Evolutionary conservation across 2,329 filamentous ascomycete genomes (phyloP).

Genomic region (Arthrobotrys sinensis): DNA sequence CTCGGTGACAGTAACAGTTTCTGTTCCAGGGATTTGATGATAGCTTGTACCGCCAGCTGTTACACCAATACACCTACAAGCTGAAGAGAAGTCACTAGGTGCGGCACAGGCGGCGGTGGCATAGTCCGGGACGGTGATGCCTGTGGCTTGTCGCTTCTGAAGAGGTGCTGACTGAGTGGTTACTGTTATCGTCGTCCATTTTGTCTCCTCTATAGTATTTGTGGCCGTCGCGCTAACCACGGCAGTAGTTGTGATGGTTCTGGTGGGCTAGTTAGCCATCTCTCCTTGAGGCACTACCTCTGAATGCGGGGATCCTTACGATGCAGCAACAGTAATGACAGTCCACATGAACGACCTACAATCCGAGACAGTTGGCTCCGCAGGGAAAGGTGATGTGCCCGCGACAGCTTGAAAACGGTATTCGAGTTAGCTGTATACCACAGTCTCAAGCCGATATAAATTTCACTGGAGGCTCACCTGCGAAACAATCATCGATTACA

Average conservation of each 20-base stretch:
- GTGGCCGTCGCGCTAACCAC: conserved; percentile 23
- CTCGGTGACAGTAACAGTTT: conserved; percentile 15
- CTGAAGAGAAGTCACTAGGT: conserved; percentile 19
- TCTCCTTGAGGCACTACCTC: background rate
- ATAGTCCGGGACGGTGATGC: conserved; percentile 11
- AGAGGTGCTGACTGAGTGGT: background rate
- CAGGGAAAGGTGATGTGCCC: conserved; percentile 22
- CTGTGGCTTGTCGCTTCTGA: conserved; percentile 19
- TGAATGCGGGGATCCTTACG: conserved; percentile 15
- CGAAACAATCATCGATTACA: conserved; percentile 5
- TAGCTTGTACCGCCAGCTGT: conserved; percentile 39
- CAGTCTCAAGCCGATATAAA: background rate
- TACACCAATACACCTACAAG: conserved; percentile 37
- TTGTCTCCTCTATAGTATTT: background rate
- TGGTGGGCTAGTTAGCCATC: background rate
- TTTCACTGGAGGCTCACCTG: background rate
- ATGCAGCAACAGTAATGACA: conserved; percentile 19
- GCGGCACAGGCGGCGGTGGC: conserved; percentile 13
- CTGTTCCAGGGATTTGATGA: background rate
- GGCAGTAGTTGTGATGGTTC: conserved; percentile 16
- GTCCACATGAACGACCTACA: conserved; percentile 46
- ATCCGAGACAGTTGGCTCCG: conserved; percentile 12
- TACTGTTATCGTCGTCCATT: conserved; percentile 17
- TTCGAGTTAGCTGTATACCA: background rate
- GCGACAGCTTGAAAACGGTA: conserved; percentile 18